Evolutionary conservation across 2,329 filamentous ascomycete species (phyloP).

Genomic region (Diplodia intermedia): DNA sequence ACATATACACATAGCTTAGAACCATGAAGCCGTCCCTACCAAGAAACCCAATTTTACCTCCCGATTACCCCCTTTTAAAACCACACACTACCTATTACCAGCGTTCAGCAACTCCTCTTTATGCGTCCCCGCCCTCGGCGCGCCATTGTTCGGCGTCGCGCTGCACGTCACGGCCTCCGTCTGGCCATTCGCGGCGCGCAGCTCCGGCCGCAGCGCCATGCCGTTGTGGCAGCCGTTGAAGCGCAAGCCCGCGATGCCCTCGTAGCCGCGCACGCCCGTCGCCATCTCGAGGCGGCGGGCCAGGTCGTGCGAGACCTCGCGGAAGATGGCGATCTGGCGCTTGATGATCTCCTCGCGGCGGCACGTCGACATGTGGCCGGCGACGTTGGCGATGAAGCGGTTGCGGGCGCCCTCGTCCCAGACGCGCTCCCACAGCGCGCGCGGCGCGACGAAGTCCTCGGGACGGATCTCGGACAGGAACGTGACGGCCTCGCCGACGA

Average conservation of each 20-base stretch:
- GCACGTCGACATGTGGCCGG: constrained; percentile 67
- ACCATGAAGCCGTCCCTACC: too few species aligned
- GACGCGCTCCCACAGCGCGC: constrained; percentile 66
- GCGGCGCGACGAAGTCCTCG: constrained; percentile 63
- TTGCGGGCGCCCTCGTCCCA: constrained; percentile 65
- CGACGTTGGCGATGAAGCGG: constrained; percentile 66
- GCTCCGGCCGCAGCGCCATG: constrained; percentile 58
- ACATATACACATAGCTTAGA: too few species aligned
- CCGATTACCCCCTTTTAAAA: too few species aligned
- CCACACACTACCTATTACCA: too few species aligned
- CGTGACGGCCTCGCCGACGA: constrained; percentile 56
- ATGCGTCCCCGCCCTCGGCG: constrained; percentile 55
- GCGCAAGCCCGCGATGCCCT: constrained; percentile 60
- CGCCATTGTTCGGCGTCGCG: constrained; percentile 56
- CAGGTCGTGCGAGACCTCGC: constrained; percentile 66
- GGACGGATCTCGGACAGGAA: constrained; percentile 61
- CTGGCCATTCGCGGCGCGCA: constrained; percentile 61
- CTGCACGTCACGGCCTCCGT: constrained; percentile 44
- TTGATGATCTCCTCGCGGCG: constrained; percentile 66
- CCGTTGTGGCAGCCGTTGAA: constrained; percentile 70
- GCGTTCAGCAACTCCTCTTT: constrained; percentile 33
- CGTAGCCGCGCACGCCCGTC: constrained; percentile 66
- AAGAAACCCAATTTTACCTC: too few species aligned
- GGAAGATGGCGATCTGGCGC: constrained; percentile 70
- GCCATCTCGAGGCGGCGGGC: constrained; percentile 67